Evolutionary conservation across 2,329 filamentous ascomycete genomes (phyloP).

Genomic region (Aureobasidium sp.): DNA sequence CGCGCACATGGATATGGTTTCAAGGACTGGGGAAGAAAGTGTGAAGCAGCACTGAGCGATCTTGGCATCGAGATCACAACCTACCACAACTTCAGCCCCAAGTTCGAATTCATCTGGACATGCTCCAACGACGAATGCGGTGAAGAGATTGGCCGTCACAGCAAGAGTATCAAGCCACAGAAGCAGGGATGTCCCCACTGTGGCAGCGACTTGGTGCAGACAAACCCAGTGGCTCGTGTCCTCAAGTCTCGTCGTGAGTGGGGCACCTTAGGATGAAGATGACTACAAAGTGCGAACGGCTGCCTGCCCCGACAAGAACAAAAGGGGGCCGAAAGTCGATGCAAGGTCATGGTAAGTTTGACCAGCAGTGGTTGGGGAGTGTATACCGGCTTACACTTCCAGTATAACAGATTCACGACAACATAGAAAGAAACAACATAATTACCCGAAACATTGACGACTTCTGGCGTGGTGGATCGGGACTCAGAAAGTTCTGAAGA

Average conservation of each 20-base stretch:
- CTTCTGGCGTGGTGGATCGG: too few relatives aligned
- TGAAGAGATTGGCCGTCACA: slow-evolving; percentile 72
- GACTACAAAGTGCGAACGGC: too few relatives aligned
- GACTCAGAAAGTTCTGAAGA: too few relatives aligned
- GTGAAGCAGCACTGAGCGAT: slow-evolving; percentile 51
- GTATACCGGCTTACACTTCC: too few relatives aligned
- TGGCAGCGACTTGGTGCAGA: slow-evolving; percentile 60
- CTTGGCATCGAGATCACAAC: slow-evolving; percentile 73
- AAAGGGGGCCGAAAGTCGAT: too few relatives aligned
- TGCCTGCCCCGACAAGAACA: too few relatives aligned
- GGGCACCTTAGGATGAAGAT: too few relatives aligned
- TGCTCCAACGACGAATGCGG: slow-evolving; percentile 44
- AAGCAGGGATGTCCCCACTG: slow-evolving; percentile 73
- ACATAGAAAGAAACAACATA: too few relatives aligned
- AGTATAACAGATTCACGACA: too few relatives aligned
- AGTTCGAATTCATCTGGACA: slow-evolving; percentile 43
- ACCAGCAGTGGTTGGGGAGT: too few relatives aligned
- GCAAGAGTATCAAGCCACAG: slow-evolving; percentile 68
- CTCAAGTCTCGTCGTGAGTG: background rate
- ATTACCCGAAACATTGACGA: too few relatives aligned
- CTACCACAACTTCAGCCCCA: slow-evolving; percentile 80
- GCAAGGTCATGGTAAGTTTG: too few relatives aligned
- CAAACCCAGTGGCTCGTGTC: slow-evolving; percentile 49
- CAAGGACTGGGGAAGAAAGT: slow-evolving; percentile 62
- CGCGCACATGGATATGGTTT: slow-evolving; percentile 71